Evolutionary conservation across 148 eudicot genomes (phyloP).

Genomic region (Pharnaceum exiguum): DNA sequence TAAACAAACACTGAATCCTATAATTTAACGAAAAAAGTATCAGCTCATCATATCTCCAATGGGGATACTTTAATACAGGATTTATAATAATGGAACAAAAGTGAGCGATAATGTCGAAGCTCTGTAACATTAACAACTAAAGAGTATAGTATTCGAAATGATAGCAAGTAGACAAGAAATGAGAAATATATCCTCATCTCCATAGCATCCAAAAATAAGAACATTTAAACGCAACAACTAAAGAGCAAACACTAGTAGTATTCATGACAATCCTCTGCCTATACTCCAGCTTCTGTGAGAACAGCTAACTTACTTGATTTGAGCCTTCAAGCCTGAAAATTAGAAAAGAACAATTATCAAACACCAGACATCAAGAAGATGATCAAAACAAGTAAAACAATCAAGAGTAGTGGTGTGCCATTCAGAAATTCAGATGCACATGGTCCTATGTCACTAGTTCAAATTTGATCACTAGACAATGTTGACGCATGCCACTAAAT

Average conservation of each 20-base stretch:
- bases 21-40: too few relatives aligned
- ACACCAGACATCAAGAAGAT: too few relatives aligned
- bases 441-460: too few relatives aligned
- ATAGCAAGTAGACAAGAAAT: constrained; percentile 12
- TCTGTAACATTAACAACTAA: constrained; percentile 3
- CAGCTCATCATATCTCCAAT: too few relatives aligned
- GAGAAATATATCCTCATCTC: constrained; percentile 17
- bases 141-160: constrained; percentile 16
- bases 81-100: too few relatives aligned
- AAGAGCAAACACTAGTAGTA: constrained; percentile 12
- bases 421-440: too few relatives aligned
- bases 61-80: too few relatives aligned
- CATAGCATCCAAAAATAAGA: constrained; percentile 18
- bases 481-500: too few relatives aligned
- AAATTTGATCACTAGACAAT: too few relatives aligned
- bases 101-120: background rate
- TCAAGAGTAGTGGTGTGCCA: too few relatives aligned
- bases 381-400: too few relatives aligned
- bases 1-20: too few relatives aligned
- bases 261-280: constrained; percentile 19
- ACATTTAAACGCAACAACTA: constrained; percentile 15
- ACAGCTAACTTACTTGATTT: constrained; percentile 14
- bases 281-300: constrained; percentile 23
- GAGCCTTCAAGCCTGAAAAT: constrained; percentile 14
- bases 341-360: background rate